phyloP scores from a whole-genome alignment of 805 yeast species.

The Candida argentea region DNA sequence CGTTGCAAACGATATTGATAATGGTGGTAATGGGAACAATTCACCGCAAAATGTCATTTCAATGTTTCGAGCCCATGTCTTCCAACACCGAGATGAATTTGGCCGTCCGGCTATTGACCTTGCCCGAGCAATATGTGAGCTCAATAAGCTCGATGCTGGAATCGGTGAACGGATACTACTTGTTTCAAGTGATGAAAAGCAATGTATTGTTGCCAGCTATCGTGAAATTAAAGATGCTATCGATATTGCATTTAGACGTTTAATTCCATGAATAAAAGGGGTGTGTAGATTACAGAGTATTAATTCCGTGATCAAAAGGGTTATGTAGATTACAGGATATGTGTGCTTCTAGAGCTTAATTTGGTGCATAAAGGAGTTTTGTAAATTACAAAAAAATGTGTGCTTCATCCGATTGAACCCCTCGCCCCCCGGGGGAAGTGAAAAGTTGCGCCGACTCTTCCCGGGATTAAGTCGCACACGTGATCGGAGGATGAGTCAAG shows the following conservation, averaged over 20 bases:
- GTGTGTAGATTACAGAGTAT: slow-evolving; percentile 72
- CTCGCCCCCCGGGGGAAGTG: too few species aligned
- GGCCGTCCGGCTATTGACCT: slow-evolving; percentile 77
- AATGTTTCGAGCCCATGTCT: slow-evolving; percentile 74
- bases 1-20: slow-evolving; percentile 55
- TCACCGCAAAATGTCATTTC: slow-evolving; percentile 38
- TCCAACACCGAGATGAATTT: slow-evolving; percentile 69
- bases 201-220: slow-evolving; percentile 75
- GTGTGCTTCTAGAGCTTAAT: too few species aligned
- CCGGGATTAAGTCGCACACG: too few species aligned
- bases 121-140: slow-evolving; percentile 64
- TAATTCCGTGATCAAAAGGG: slow-evolving; percentile 54
- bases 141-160: slow-evolving; percentile 91
- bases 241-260: slow-evolving; percentile 54
- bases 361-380: too few species aligned
- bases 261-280: too few species aligned
- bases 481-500: too few species aligned
- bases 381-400: too few species aligned
- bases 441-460: too few species aligned
- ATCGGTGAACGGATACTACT: slow-evolving; percentile 72
- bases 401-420: too few species aligned
- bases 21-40: slow-evolving; percentile 38
- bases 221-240: slow-evolving; percentile 70
- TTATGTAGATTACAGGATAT: slow-evolving; percentile 53
- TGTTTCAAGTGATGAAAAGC: slow-evolving; percentile 76